Percentiles rank a stretch among this genome's conserved stretches.
Conservation (phyloP, 441 rosid genomes). For the Kokia cookei region DNA sequence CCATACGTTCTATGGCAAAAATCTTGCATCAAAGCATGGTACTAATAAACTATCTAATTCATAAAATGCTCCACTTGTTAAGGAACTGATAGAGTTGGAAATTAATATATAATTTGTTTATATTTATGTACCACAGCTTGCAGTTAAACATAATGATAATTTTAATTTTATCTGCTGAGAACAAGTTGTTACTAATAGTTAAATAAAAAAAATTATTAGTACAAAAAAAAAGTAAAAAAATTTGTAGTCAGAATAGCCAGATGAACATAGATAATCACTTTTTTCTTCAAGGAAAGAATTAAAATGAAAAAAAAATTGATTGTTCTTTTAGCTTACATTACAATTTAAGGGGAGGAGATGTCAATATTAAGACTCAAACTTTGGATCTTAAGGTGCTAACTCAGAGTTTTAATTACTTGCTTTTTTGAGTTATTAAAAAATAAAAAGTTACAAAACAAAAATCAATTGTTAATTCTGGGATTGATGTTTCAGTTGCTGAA, state of each 20-base stretch:
- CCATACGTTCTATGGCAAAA: neutral
- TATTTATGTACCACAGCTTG: neutral
- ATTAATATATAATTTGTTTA: neutral
- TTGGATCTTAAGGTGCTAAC: too few relatives aligned
- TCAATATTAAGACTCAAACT: too few relatives aligned
- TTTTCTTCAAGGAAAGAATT: neutral
- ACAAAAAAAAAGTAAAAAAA: too few relatives aligned
- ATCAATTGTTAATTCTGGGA: neutral
- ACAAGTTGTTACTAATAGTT: too few relatives aligned
- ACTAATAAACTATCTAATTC: neutral
- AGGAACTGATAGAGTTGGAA: neutral
- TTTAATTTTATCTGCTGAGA: too few relatives aligned
- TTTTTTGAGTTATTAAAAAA: too few relatives aligned
- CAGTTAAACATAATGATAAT: too few relatives aligned
- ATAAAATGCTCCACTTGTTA: neutral
- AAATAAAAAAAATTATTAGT: too few relatives aligned
- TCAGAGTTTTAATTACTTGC: too few relatives aligned
- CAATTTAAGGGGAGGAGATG: too few relatives aligned
- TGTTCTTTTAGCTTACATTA: too few relatives aligned
- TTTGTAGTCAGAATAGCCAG: neutral
- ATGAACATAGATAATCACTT: neutral
- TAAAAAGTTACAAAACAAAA: neutral
- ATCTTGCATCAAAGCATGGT: neutral
- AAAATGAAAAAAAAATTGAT: neutral
- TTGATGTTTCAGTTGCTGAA: neutral